Evolutionary conservation across 2,329 filamentous ascomycete species (phyloP).

Genomic region (Clonostachys solani): DNA sequence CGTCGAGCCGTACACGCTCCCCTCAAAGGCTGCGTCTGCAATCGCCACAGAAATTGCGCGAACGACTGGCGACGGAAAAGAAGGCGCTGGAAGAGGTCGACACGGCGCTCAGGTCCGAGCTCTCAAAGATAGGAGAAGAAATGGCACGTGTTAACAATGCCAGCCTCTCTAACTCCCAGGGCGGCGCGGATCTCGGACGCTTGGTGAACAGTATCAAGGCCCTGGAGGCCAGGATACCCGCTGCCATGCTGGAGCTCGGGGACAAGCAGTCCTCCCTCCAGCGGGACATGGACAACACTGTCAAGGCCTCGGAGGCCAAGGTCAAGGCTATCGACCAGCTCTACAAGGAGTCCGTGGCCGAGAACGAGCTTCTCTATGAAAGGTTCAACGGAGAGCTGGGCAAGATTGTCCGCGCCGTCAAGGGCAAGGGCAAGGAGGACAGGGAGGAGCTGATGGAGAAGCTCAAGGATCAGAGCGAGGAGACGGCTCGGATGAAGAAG

Average conservation of each 20-base stretch:
- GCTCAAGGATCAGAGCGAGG: slow-evolving; percentile 71
- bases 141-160: slow-evolving; percentile 54
- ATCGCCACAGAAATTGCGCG: slow-evolving; percentile 71
- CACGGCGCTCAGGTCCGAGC: slow-evolving; percentile 65
- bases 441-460: slow-evolving; percentile 72
- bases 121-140: slow-evolving; percentile 77
- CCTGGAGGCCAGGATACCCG: slow-evolving; percentile 65
- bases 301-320: slow-evolving; percentile 73
- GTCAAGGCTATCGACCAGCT: slow-evolving; percentile 81
- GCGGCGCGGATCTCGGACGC: slow-evolving; percentile 36
- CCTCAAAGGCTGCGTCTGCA: slow-evolving; percentile 61
- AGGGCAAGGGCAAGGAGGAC: slow-evolving; percentile 68
- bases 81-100: slow-evolving; percentile 68
- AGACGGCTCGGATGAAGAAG: slow-evolving; percentile 72
- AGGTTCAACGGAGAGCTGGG: slow-evolving; percentile 88
- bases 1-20: slow-evolving; percentile 8
- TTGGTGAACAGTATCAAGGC: slow-evolving; percentile 55
- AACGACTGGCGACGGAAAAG: slow-evolving; percentile 81
- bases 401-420: slow-evolving; percentile 74
- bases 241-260: slow-evolving; percentile 52
- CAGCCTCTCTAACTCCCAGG: slow-evolving; percentile 17
- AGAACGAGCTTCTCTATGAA: slow-evolving; percentile 91
- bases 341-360: slow-evolving; percentile 80
- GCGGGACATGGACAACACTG: slow-evolving; percentile 65
- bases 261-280: slow-evolving; percentile 61